A percentile compares a stretch with the other conserved stretches of the same genome.
These are phyloP conservation scores for Neopestalotiopsis sp. DNA, from an alignment of 2,329 filamentous ascomycete genomes.

Conservation along the genomic window DNA sequence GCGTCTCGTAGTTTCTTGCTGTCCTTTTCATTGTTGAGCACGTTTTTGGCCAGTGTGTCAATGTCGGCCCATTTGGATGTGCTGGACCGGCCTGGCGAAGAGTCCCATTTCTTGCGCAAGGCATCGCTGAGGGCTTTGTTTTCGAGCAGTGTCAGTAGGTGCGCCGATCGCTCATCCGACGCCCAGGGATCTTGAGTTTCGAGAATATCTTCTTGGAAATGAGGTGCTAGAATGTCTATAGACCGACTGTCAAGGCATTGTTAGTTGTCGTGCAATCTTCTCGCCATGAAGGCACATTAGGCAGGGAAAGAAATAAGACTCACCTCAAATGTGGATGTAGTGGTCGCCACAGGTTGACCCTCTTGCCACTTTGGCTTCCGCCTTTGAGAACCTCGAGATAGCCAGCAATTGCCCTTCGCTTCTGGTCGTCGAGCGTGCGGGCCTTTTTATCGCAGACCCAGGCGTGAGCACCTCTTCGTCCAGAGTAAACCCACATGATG, in stretches of 20 bases:
- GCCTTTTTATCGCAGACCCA: constrained; percentile 96
- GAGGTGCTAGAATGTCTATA: constrained; percentile 79
- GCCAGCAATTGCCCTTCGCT: constrained; percentile 81
- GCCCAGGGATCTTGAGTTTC: constrained; percentile 86
- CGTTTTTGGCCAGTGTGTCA: constrained; percentile 79
- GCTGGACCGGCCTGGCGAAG: constrained; percentile 77
- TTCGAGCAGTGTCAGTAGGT: constrained; percentile 83
- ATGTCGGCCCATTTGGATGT: constrained; percentile 93
- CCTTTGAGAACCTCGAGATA: constrained; percentile 93
- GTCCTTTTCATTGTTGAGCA: constrained; percentile 75
- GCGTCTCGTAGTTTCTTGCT: constrained; percentile 77
- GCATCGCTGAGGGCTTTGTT: constrained; percentile 79
- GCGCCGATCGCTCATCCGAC: constrained; percentile 70
- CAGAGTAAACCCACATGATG: constrained; percentile 98
- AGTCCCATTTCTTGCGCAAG: constrained; percentile 89
- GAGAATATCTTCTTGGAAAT: constrained; percentile 86
- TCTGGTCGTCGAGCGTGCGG: constrained; percentile 82
- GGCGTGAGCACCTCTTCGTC: constrained; percentile 93
- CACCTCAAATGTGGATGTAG: constrained; percentile 87
- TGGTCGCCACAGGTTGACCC: constrained; percentile 81
- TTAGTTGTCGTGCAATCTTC: background rate
- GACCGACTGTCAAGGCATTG: constrained; percentile 65
- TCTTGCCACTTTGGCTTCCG: constrained; percentile 83
- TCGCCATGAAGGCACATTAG: constrained; percentile 5
- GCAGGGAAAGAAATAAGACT: constrained; percentile 26